Evolutionary conservation across 352 stramenopile genomes (phyloP), one percentile per base, ranked within the genome.

Genomic region (Globisporangium megalacanthum): DNA sequence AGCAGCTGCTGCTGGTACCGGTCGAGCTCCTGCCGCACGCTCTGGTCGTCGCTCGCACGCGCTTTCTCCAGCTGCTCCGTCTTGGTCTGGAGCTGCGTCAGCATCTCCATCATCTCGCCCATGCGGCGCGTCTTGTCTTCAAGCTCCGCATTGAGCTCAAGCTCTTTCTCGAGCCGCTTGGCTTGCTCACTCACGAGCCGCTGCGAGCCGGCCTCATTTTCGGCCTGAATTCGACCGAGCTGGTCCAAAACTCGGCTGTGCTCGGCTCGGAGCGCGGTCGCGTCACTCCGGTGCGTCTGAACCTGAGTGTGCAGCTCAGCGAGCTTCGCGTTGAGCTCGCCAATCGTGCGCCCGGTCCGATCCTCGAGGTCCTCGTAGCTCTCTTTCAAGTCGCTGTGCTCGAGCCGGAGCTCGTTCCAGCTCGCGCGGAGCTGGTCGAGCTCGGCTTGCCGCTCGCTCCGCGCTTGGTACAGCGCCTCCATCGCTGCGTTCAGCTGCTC

Each of bases 61-160:
- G 64, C 36, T 65, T 86, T 72, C 53, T 87, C 72, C 13, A 86
- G 52, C 53, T 73, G 72, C 39, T 85, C 75, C 5, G 68, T 64
- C 54, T 80, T 71, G 35, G 71, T 61, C 14, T 75, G 71, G 4
- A 86, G 45, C 45, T 91, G 74, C 33, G 72, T 84, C 14, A 88
- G 60, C 66, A 88, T 72, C 2, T 72, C 70, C 54, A 91, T 68
- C 79, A 89, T 89, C 47, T 89, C 79, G 22, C 78, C 68, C 15
- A 86, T 71, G 3, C 72, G 68, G 19, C 58, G 56, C 0, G 65
- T 77, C 48, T 86, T 89, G 6, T 86, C 78, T 35, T 81, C 71
- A 9, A 86, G 53, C 9, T 62, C 49, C 1, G 44, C 53, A 3
- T 62, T 59, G 22, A 65, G 56, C 22, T 80, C 70, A 1, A 47